Evolutionary conservation across 1,284 basidiomycete genomes (phyloP), one percentile per base, ranked within the genome.

Genomic region (Moniliophthora roreri): DNA sequence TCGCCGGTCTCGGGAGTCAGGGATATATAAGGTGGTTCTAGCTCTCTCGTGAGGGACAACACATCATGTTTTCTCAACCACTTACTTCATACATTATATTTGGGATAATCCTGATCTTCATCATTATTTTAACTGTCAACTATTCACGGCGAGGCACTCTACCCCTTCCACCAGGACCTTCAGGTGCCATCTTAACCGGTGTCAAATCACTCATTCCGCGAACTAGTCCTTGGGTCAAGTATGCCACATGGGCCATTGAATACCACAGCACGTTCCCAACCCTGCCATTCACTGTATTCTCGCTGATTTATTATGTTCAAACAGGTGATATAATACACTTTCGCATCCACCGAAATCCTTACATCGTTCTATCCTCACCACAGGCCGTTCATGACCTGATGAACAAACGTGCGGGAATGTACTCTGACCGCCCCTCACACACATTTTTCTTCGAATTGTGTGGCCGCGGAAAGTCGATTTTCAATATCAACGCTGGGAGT

Each of bases 371-470:
- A 5, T 77, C 75, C 57, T 63, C 65, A 51, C 60, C 57, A 21
- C 48, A 54, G 24, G 63, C 68, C 10, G 65, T 73, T 4, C 57
- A 60, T 21, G 68, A 73, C 6, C 65, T 77, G 0, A 63, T 78
- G 9, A 69, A 73, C 32, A 62, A 63, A 48, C 69, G 74, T 21
- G 67, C 73, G n/a, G 52, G 59, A 32, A 69, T 70, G 5, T 77
- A 76, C 52, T 76, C 74, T 10, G 73, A 77, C 51, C 70, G 77
- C 1, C 76, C 77, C 0, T 63, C 60, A 47, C 66, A 65, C 4
- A 71, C 69, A 65, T 77, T 78, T 74, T 74, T 64, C 57, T 51
- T 52, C 44, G 70, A 69, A 6, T 66, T 78, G 28, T 75, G 72
- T 50, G 73, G 67, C 20, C 71, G 76, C 7, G 67, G 66, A 39